Conservation (phyloP, 1,284 basidiomycete genomes). For the Microbotryum violaceum region DNA sequence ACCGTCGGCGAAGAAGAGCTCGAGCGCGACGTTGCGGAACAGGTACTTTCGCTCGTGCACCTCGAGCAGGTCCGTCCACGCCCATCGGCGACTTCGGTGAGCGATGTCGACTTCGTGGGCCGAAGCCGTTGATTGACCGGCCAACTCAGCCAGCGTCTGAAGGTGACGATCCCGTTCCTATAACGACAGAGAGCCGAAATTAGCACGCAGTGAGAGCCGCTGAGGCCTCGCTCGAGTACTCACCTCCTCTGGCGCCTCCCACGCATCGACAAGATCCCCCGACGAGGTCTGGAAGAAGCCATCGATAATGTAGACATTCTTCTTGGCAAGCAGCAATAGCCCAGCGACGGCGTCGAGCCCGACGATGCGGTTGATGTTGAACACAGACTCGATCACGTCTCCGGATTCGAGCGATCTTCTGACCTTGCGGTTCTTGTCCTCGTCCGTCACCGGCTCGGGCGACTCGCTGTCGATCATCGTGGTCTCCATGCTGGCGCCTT, state of each 20-base stretch:
- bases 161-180: slow-evolving; percentile 18
- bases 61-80: slow-evolving; percentile 66
- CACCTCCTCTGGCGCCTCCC: slow-evolving; percentile 72
- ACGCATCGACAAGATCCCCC: slow-evolving; percentile 81
- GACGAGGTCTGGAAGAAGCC: slow-evolving; percentile 80
- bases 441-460: slow-evolving; percentile 42
- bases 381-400: slow-evolving; percentile 83
- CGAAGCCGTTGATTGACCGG: slow-evolving; percentile 62
- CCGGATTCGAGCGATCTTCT: slow-evolving; percentile 62
- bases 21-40: slow-evolving; percentile 71
- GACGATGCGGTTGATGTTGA: slow-evolving; percentile 72
- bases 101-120: slow-evolving; percentile 34
- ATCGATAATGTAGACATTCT: slow-evolving; percentile 83
- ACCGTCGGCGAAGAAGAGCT: slow-evolving; percentile 41
- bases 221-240: slow-evolving; percentile 29
- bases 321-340: slow-evolving; percentile 73
- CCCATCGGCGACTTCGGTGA: slow-evolving; percentile 48
- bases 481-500: not conserved
- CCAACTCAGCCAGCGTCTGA: slow-evolving; percentile 63
- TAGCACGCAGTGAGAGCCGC: slow-evolving; percentile 48
- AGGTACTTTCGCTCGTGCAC: slow-evolving; percentile 75
- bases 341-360: slow-evolving; percentile 85
- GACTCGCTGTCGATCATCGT: slow-evolving; percentile 2
- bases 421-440: slow-evolving; percentile 58
- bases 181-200: slow-evolving; percentile 54